phyloP scores from a whole-genome alignment of 345 rosid species.

The Lepidium aucheri region DNA sequence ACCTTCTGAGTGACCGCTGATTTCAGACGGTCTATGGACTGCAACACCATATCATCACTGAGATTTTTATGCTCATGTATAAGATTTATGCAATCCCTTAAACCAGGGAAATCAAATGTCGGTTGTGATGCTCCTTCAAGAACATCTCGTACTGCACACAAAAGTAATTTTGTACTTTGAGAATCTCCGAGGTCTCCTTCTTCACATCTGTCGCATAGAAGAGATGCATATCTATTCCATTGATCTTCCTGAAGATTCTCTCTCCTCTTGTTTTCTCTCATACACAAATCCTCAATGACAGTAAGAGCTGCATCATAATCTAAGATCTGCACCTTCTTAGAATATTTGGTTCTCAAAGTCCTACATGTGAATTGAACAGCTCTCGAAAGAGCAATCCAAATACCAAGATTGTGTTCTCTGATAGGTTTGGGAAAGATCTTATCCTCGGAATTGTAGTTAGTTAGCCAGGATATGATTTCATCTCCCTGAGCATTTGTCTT shows the following conservation, averaged over 20 bases:
- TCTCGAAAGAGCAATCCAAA: slow-evolving; percentile 16
- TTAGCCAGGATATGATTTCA: slow-evolving; percentile 18
- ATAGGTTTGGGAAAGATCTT: slow-evolving; percentile 5
- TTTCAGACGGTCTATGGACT: too few relatives aligned
- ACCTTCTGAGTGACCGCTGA: neutral
- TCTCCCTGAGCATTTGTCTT: slow-evolving; percentile 6
- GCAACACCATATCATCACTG: too few relatives aligned
- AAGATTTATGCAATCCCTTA: too few relatives aligned
- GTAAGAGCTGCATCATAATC: neutral
- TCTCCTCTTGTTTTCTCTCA: neutral
- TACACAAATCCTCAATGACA: neutral
- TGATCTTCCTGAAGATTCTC: neutral
- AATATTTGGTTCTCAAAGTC: too few relatives aligned
- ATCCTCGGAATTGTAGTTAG: slow-evolving; percentile 5
- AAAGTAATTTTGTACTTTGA: neutral
- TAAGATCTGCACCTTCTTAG: too few relatives aligned
- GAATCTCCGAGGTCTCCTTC: neutral
- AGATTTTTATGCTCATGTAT: too few relatives aligned
- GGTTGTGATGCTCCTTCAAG: too few relatives aligned
- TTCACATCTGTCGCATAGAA: slow-evolving; percentile 8
- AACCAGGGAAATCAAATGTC: too few relatives aligned
- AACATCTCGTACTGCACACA: neutral
- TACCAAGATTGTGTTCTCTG: slow-evolving; percentile 3
- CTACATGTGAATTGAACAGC: too few relatives aligned
- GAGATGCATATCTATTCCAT: slow-evolving; percentile 21